Evolutionary conservation across 805 yeast genomes (phyloP).

Genomic region (Teunomyces funiuensis): DNA sequence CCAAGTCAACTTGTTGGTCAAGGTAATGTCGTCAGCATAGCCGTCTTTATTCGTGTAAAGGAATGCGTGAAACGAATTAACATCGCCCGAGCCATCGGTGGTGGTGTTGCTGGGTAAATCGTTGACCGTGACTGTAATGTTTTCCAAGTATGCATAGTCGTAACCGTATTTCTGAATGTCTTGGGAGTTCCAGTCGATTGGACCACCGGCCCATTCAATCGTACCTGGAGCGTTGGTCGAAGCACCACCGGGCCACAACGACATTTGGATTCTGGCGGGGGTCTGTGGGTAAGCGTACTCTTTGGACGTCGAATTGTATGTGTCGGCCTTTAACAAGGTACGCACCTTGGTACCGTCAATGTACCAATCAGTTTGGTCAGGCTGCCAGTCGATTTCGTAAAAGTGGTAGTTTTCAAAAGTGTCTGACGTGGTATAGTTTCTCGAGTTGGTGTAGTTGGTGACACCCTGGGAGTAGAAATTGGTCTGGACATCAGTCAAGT

Average conservation of each 20-base stretch:
- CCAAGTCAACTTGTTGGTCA: conserved; percentile 62
- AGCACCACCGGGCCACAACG: conserved; percentile 79
- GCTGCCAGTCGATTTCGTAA: conserved; percentile 80
- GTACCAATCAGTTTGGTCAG: conserved; percentile 67
- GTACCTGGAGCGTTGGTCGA: conserved; percentile 58
- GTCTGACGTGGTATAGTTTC: conserved; percentile 40
- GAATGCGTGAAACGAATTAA: conserved; percentile 54
- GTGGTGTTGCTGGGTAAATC: conserved; percentile 55
- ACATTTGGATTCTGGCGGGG: conserved; percentile 69
- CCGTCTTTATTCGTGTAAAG: conserved; percentile 48
- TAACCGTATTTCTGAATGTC: conserved; percentile 81
- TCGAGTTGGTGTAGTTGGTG: conserved; percentile 63
- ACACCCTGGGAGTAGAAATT: conserved; percentile 80
- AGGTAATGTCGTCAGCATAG: conserved; percentile 37
- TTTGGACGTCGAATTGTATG: conserved; percentile 62
- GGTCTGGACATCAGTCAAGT: conserved; percentile 65
- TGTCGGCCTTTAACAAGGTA: conserved; percentile 58
- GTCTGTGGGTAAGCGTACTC: conserved; percentile 66
- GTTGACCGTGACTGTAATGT: conserved; percentile 64
- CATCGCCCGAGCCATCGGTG: conserved; percentile 39
- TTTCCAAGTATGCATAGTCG: conserved; percentile 64
- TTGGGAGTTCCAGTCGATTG: conserved; percentile 73
- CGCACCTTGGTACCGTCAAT: conserved; percentile 70
- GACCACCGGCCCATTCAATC: conserved; percentile 86
- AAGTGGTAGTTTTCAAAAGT: conserved; percentile 72